Percentiles rank a stretch among this genome's conserved stretches.
phyloP scores from a whole-genome alignment of 345 rosid genomes.

The Rhodomyrtus tomentosa region DNA sequence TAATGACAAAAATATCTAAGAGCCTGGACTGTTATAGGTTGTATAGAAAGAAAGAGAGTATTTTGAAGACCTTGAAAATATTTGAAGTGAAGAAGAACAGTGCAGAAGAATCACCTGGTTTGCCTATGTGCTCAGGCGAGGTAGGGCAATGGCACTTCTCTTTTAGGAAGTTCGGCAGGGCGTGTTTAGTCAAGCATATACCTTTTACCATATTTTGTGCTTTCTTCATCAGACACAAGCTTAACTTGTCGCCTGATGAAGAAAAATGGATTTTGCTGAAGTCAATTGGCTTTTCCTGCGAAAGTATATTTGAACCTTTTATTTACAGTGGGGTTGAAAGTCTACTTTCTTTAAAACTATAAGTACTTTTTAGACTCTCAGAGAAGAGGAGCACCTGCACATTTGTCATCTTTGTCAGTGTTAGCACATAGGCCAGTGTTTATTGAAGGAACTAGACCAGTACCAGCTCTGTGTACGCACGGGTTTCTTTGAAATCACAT shows the following conservation, averaged over 20 bases:
- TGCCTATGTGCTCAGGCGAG: neutral
- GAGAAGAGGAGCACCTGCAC: too few species aligned
- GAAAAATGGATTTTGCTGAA: neutral
- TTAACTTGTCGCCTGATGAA: neutral
- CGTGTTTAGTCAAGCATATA: neutral
- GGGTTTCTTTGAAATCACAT: neutral
- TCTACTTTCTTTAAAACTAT: too few species aligned
- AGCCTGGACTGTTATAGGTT: neutral
- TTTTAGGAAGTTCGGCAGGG: neutral
- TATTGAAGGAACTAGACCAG: too few species aligned
- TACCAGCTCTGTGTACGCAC: too few species aligned
- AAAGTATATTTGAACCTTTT: neutral
- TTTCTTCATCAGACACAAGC: neutral
- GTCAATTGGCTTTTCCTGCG: neutral
- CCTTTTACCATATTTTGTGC: neutral
- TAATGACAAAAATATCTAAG: neutral
- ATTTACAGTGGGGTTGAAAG: neutral
- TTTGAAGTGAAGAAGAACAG: neutral
- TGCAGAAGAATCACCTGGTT: neutral
- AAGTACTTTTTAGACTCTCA: too few species aligned
- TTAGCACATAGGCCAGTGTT: too few species aligned
- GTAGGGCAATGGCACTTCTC: neutral
- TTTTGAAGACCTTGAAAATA: neutral
- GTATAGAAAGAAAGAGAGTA: neutral
- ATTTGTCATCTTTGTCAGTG: too few species aligned